Evolutionary conservation across 2,329 filamentous ascomycete species (phyloP).

Genomic region (Aaosphaeria pasadenensis): DNA sequence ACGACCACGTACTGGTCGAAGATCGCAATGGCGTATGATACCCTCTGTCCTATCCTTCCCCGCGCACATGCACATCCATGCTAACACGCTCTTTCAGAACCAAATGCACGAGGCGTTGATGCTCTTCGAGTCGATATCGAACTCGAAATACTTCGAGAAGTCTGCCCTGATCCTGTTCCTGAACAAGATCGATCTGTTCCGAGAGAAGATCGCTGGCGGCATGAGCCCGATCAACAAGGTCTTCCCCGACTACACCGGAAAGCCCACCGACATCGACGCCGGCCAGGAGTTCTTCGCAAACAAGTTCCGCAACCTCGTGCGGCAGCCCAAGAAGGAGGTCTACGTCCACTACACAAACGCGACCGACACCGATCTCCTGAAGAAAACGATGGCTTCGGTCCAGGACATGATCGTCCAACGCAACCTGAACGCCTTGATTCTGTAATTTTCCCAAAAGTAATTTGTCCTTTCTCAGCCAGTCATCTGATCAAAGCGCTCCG

Average conservation of each 20-base stretch:
- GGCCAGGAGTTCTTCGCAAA: slow-evolving; percentile 50
- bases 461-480: slow-evolving; percentile 8
- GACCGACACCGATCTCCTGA: slow-evolving; percentile 55
- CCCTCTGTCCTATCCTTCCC: background rate
- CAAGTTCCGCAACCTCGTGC: slow-evolving; percentile 51
- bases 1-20: slow-evolving; percentile 93
- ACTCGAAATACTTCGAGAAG: slow-evolving; percentile 52
- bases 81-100: slow-evolving; percentile 35
- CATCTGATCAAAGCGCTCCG: background rate
- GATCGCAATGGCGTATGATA: slow-evolving; percentile 86
- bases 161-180: slow-evolving; percentile 52
- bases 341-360: slow-evolving; percentile 54
- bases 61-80: too few relatives aligned
- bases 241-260: slow-evolving; percentile 49
- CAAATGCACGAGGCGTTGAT: slow-evolving; percentile 56
- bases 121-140: slow-evolving; percentile 53
- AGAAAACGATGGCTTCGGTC: slow-evolving; percentile 53
- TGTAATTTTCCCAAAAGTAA: slow-evolving; percentile 24
- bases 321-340: slow-evolving; percentile 50
- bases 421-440: slow-evolving; percentile 50
- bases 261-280: slow-evolving; percentile 44
- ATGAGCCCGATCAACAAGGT: slow-evolving; percentile 47
- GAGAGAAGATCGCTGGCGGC: slow-evolving; percentile 47
- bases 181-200: slow-evolving; percentile 54
- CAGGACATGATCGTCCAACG: slow-evolving; percentile 55